Conservation (phyloP, 306 rosid species). For the Arachis hypogaea region DNA sequence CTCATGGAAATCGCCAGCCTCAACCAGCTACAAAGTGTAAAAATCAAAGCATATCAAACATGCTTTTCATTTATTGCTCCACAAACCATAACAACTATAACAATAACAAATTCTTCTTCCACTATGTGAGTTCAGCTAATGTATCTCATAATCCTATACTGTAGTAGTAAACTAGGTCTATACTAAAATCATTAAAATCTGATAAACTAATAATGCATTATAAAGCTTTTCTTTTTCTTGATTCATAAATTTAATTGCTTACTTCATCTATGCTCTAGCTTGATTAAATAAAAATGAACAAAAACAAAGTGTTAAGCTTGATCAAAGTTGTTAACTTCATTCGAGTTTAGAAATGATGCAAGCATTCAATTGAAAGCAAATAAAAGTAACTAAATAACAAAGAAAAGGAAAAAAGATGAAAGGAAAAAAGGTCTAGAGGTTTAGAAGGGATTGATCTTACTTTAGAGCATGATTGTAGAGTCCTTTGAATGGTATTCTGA, state of each 20-base stretch:
- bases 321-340: not conserved
- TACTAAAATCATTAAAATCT: not conserved
- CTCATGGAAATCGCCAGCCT: constrained; percentile 48
- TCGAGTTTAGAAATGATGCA: not conserved
- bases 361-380: not conserved
- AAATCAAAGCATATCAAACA: not conserved
- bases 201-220: not conserved
- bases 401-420: not conserved
- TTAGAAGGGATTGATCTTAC: constrained; percentile 42
- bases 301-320: not conserved
- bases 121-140: not conserved
- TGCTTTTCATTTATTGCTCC: not conserved
- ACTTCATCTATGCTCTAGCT: no score
- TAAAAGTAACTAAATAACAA: not conserved
- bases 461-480: constrained; percentile 60
- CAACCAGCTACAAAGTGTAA: constrained; percentile 48
- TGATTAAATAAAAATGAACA: no score
- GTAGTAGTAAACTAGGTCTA: not conserved
- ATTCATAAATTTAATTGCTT: no score
- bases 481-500: constrained; percentile 47
- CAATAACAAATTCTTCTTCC: not conserved
- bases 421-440: no score
- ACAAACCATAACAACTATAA: no score
- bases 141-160: not conserved
- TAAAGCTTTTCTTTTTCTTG: no score